A percentile compares a stretch with the other conserved stretches of the same genome.
phyloP scores from a whole-genome alignment of 2,329 filamentous ascomycete genomes.

The Monosporascus sp. region DNA sequence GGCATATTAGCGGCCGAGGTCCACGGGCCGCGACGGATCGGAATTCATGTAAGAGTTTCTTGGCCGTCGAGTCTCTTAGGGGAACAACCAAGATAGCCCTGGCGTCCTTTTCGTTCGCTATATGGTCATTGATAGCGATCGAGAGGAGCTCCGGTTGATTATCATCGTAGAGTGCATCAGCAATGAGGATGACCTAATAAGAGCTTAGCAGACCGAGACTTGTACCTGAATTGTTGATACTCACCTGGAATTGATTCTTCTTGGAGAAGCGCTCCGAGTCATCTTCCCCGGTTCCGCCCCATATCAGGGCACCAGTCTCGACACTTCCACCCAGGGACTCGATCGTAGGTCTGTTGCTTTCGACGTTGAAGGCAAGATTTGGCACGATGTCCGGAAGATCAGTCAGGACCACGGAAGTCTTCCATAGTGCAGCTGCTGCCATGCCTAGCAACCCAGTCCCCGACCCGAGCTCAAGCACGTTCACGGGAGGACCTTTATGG shows the following conservation, averaged over 20 bases:
- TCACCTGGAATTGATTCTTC: conserved; percentile 47
- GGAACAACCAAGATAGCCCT: conserved; percentile 78
- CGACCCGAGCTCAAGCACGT: conserved; percentile 73
- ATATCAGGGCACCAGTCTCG: conserved; percentile 65
- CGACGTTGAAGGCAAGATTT: conserved; percentile 72
- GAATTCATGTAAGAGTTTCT: conserved; percentile 58
- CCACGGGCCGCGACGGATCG: conserved; percentile 52
- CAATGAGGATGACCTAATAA: conserved; percentile 66
- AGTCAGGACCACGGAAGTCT: conserved; percentile 64
- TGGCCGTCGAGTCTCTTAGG: conserved; percentile 62
- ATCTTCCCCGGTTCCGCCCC: conserved; percentile 49
- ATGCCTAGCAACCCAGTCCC: conserved; percentile 90
- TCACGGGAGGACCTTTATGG: conserved; percentile 19
- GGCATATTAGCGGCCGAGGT: conserved; percentile 38
- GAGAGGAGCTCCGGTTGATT: conserved; percentile 73
- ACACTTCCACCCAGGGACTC: conserved; percentile 49
- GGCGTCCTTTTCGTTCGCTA: conserved; percentile 51
- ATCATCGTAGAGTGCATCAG: conserved; percentile 83
- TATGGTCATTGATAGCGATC: conserved; percentile 61
- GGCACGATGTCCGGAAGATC: conserved; percentile 79
- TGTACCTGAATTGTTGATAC: conserved; percentile 1
- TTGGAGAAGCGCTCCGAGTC: conserved; percentile 39
- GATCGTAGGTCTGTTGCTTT: conserved; percentile 55
- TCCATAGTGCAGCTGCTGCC: conserved; percentile 70
- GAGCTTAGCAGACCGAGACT: conserved; percentile 4